Percentiles rank a stretch among this genome's conserved stretches.
Conservation (phyloP, 148 eudicot species). For the Linanthus parryae region DNA sequence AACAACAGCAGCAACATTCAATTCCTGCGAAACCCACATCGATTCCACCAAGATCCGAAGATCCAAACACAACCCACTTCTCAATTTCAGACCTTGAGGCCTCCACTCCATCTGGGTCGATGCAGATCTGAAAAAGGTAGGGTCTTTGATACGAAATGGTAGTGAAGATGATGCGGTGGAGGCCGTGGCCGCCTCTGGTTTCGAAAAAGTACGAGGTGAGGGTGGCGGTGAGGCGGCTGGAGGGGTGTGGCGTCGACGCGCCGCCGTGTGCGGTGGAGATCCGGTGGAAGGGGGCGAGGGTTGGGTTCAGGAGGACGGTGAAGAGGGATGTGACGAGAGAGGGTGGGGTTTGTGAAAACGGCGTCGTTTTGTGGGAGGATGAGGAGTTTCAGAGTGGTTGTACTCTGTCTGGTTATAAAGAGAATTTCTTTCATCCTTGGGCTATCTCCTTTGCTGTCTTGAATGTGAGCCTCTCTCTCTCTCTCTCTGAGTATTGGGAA, state of each 20-base stretch:
- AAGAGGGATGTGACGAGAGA: constrained; percentile 45
- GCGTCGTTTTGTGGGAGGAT: constrained; percentile 64
- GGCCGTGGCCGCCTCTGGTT: constrained; percentile 60
- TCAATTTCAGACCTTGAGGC: no score
- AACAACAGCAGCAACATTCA: no score
- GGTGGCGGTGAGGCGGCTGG: constrained; percentile 36
- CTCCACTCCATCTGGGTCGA: no score
- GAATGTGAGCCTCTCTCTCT: constrained; percentile 38
- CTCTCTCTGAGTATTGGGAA: background rate
- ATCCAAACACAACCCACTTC: no score
- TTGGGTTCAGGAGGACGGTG: constrained; percentile 44
- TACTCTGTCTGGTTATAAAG: constrained; percentile 48
- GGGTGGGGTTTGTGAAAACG: constrained; percentile 28
- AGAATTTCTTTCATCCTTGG: constrained; percentile 76
- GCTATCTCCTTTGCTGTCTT: constrained; percentile 68
- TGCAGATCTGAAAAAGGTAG: background rate
- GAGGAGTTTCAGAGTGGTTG: constrained; percentile 58
- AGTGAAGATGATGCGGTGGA: constrained; percentile 78
- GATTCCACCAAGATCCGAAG: no score
- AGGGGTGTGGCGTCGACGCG: constrained; percentile 34
- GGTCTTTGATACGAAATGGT: constrained; percentile 32
- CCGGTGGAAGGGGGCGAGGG: constrained; percentile 78
- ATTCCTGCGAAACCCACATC: no score
- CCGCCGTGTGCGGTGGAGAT: constrained; percentile 44
- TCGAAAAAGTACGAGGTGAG: constrained; percentile 67